These are phyloP conservation scores for Metschnikowia cerradonensis DNA, from an alignment of 805 yeast species.

Conservation along the genomic window DNA sequence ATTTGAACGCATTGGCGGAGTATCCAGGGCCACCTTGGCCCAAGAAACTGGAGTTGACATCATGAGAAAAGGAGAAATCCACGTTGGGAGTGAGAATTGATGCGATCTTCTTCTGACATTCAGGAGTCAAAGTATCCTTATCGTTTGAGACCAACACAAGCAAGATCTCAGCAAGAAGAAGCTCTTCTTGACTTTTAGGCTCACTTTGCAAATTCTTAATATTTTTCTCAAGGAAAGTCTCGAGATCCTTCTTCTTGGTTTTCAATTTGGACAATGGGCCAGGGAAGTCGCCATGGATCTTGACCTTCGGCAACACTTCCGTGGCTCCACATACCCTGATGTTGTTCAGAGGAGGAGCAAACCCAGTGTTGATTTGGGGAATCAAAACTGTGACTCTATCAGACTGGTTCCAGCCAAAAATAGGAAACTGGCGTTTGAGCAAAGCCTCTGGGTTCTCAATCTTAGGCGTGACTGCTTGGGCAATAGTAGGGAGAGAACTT, in stretches of 20 bases:
- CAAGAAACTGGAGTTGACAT: slow-evolving; percentile 4
- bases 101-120: slow-evolving; percentile 32
- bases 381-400: slow-evolving; percentile 26
- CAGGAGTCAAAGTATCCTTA: slow-evolving; percentile 26
- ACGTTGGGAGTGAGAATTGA: slow-evolving; percentile 41
- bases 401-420: slow-evolving; percentile 57
- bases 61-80: slow-evolving; percentile 28
- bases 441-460: slow-evolving; percentile 52
- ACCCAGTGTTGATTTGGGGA: slow-evolving; percentile 25
- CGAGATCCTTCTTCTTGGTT: slow-evolving; percentile 61
- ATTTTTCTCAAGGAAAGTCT: slow-evolving; percentile 49
- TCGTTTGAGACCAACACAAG: slow-evolving; percentile 26
- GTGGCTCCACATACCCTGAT: slow-evolving; percentile 32
- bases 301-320: slow-evolving; percentile 21
- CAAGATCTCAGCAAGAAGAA: slow-evolving; percentile 31
- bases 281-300: slow-evolving; percentile 45
- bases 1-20: slow-evolving; percentile 38
- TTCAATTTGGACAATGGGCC: slow-evolving; percentile 62
- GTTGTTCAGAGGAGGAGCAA: slow-evolving; percentile 24
- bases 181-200: slow-evolving; percentile 18
- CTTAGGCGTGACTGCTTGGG: slow-evolving; percentile 10
- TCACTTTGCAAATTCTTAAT: slow-evolving; percentile 16
- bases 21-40: slow-evolving; percentile 4
- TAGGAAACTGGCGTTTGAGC: slow-evolving; percentile 63
- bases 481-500: slow-evolving; percentile 6